Evolutionary conservation across 2,329 filamentous ascomycete genomes (phyloP), one percentile per base, ranked within the genome.

Genomic region (Phialemonium atrogriseum): DNA sequence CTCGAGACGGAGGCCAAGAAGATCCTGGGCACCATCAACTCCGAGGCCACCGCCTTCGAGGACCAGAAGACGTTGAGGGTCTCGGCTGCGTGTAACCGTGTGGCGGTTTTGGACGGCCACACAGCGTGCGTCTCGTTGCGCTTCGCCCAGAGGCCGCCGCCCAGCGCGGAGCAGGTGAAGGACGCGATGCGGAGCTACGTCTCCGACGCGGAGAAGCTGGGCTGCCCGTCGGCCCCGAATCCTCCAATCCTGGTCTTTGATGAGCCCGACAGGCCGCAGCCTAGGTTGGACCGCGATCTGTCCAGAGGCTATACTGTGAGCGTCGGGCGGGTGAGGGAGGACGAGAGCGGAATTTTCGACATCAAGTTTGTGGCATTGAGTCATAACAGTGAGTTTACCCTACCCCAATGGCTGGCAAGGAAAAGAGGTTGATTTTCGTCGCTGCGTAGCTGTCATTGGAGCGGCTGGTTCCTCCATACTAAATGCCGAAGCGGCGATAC

Each of bases 401-500:
- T 19, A 14, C 10, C n/a, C n/a, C n/a, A n/a, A n/a, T n/a, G n/a
- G n/a, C n/a, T n/a, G n/a, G n/a, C 14, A 18, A 7, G 11, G 19
- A 22, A 19, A 33, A 37, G 27, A 35, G 32, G 31, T 48, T 55
- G 32, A 48, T 34, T 9, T 30, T 43, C n/a, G 25, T 39, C 24
- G 20, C n/a, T 24, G n/a, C 17, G 10, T 36, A 77, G 79, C 89
- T 39, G 83, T 98, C 34, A 89, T 98, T 54, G 89, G 89, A 43
- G 91, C 91, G 19, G 88, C 89, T n/a, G 91, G 91, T 9, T 93
- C 86, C 2, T 94, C 85, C 19, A 94, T 96, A 59, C 60, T 96
- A 47, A 96, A 96, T 50, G 87, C 88, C 17, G 89, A 95, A 58
- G 86, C 87, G 17, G 86, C 87, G 15, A 79, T 94, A 9, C 73